Evolutionary conservation across 345 rosid genomes (phyloP).

Genomic region (Camelina sativa): DNA sequence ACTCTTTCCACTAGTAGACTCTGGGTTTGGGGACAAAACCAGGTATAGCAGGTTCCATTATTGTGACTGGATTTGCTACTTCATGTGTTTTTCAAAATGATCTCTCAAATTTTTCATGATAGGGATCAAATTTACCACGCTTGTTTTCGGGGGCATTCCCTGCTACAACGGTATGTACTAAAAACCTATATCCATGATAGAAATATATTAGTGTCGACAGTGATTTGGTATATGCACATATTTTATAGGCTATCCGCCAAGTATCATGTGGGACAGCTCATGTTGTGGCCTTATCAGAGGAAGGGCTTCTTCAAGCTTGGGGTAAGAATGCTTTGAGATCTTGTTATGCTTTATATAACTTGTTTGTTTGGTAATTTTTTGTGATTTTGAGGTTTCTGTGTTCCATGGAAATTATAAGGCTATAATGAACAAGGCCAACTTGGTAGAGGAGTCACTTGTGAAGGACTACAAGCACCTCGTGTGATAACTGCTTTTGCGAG

Average conservation of each 20-base stretch:
- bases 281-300: slow-evolving; percentile 89
- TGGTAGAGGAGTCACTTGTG: slow-evolving; percentile 95
- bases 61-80: background rate
- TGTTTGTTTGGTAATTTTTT: slow-evolving; percentile 4
- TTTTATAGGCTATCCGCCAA: slow-evolving; percentile 63
- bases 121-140: slow-evolving; percentile 93
- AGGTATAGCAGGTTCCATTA: slow-evolving; percentile 49
- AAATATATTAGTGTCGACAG: background rate
- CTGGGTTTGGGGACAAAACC: slow-evolving; percentile 99
- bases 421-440: slow-evolving; percentile 96
- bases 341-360: slow-evolving; percentile 5
- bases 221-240: slow-evolving; percentile 16
- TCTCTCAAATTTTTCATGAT: slow-evolving; percentile 32
- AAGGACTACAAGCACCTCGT: slow-evolving; percentile 89
- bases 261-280: slow-evolving; percentile 96
- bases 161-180: slow-evolving; percentile 58
- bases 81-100: slow-evolving; percentile 4
- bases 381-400: slow-evolving; percentile 20
- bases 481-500: slow-evolving; percentile 77
- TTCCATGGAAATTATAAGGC: slow-evolving; percentile 49
- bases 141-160: slow-evolving; percentile 88
- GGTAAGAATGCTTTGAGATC: slow-evolving; percentile 52
- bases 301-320: slow-evolving; percentile 91
- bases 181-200: background rate
- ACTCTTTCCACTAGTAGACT: slow-evolving; percentile 70